A percentile compares a stretch with the other conserved stretches of the same genome.
phyloP scores from a whole-genome alignment of 1,284 basidiomycete genomes.

The Serendipita sp. region DNA sequence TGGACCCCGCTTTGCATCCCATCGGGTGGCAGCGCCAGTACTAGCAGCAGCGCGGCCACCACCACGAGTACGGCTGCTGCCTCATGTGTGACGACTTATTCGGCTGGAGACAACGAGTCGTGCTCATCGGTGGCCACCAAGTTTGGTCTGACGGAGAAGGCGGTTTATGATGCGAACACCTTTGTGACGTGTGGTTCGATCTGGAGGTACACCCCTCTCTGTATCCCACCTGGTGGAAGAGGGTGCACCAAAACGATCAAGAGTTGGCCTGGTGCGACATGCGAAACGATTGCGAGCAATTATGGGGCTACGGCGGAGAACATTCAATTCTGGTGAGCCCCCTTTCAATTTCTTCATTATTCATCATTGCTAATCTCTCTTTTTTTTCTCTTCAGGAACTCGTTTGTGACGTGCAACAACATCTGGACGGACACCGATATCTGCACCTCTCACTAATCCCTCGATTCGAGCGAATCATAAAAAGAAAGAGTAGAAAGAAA shows the following conservation, averaged over 20 bases:
- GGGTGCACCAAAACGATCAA: background rate
- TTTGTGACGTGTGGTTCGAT: background rate
- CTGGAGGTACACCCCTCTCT: background rate
- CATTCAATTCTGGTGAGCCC: background rate
- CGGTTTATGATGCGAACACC: background rate
- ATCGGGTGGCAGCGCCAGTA: background rate
- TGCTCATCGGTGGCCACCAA: background rate
- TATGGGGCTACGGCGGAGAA: background rate
- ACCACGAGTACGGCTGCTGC: background rate
- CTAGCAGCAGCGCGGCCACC: background rate
- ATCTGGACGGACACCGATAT: background rate
- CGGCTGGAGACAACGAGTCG: slow-evolving; percentile 5
- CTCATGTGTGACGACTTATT: background rate
- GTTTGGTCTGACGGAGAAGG: background rate
- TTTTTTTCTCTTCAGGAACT: background rate
- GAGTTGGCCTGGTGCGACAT: slow-evolving; percentile 1
- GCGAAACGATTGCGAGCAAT: background rate
- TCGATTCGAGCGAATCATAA: too few relatives aligned
- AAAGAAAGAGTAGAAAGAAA: too few relatives aligned
- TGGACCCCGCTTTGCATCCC: background rate
- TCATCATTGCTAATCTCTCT: too few relatives aligned
- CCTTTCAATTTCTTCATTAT: too few relatives aligned
- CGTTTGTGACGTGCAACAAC: background rate
- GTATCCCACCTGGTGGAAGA: background rate
- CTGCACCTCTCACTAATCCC: background rate